Base-by-base conservation (phyloP, 176 grass and related monocot species). In the Urochloa ruziziensis region DNA sequence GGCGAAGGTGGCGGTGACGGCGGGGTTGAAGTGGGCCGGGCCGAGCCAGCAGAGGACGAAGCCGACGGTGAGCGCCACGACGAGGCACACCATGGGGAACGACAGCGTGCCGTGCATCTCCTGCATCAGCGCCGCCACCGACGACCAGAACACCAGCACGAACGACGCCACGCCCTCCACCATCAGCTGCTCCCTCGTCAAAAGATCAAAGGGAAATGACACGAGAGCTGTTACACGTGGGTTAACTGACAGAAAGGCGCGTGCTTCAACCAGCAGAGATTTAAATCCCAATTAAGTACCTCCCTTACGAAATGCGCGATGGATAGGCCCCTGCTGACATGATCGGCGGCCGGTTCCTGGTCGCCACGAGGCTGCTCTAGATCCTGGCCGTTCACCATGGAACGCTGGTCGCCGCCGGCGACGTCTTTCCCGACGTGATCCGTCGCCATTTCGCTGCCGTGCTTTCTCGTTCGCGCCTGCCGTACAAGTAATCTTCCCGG, bases 1-100 rank as follows among this genome's bases (percentile, higher is more conserved):
- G 42, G 92, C 5, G 89, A 91, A 89, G 21, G 92, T 91, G 78
- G 82, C 2, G 61, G 86, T 89, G 67, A 94, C 84, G 30, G 89
- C 87, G 2, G 92, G 92, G 82, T 91, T 91, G 51, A 91, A 87
- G 71, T 91, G 92, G 1, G 89, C 78, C 0, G 86, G 89, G 4
- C 87, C 92, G 9, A 94, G 57, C 24, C 89, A 82, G 2, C 79
- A 73, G 2, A 94, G 43, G 65, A 91, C 80, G 66, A 90, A 91
- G 35, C 80, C 88, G 19, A 91, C 89, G 35, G 83, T 30, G 24
- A 89, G 60, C 1, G 84, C 89, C 17, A 83, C 82, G 13, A 62
- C 72, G 25, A 89, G 64, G 89, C 84, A 87, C 10, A 89, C 85
- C 24, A 86, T 65, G 0, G 84, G 84, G 29, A 89, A 89, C 1